Evolutionary conservation across 768 basidiomycete species (phyloP).

Genomic region (Rhizopogon sp.): DNA sequence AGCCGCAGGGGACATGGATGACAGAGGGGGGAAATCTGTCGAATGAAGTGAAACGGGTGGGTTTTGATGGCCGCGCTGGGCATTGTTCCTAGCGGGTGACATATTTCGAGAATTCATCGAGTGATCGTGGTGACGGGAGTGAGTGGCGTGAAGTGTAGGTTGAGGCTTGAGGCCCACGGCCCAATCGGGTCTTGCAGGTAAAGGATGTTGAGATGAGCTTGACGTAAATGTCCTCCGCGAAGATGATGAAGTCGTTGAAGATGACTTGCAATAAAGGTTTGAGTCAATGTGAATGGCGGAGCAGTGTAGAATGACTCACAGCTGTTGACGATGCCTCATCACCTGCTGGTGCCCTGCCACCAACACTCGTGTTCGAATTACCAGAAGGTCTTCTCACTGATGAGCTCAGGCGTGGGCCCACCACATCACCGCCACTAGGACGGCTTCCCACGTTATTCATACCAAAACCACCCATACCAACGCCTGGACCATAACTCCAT

Average conservation of each 20-base stretch:
- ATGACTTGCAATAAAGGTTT: conserved; percentile 44
- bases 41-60: conserved; percentile 42
- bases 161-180: conserved; percentile 80
- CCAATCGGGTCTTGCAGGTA: conserved; percentile 85
- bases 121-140: conserved; percentile 50
- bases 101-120: conserved; percentile 31
- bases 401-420: conserved; percentile 62
- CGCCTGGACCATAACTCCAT: conserved; percentile 73
- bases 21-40: conserved; percentile 70
- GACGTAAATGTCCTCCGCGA: conserved; percentile 76
- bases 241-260: conserved; percentile 74
- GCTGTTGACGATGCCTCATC: conserved; percentile 77
- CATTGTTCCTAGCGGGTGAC: conserved; percentile 32
- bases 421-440: conserved; percentile 34
- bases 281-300: conserved; percentile 1
- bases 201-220: conserved; percentile 67
- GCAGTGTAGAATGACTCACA: conserved; percentile 42
- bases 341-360: conserved; percentile 54
- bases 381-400: conserved; percentile 43
- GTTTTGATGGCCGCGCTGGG: conserved; percentile 30
- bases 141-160: conserved; percentile 53
- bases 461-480: conserved; percentile 41
- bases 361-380: conserved; percentile 46
- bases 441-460: conserved; percentile 23
- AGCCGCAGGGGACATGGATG: conserved; percentile 33